A percentile compares a stretch with the other conserved stretches of the same genome.
Evolutionary conservation across 1,139 yeast genomes (phyloP).

Genomic region (Yamadazyma mexicana): DNA sequence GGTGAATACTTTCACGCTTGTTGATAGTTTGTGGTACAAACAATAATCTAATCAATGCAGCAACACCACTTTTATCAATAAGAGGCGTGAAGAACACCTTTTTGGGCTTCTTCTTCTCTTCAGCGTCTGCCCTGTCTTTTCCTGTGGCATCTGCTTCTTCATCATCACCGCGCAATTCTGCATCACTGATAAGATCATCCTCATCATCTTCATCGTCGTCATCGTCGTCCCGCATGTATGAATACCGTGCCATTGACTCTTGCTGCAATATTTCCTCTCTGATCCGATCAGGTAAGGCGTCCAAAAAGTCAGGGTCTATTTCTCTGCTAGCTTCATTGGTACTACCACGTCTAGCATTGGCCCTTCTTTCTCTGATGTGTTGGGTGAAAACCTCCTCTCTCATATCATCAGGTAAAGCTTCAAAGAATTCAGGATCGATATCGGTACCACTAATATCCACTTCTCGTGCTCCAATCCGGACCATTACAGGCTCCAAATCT

Average conservation of each 20-base stretch:
- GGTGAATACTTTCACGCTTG: conserved; percentile 67
- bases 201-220: conserved; percentile 31
- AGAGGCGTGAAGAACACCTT: conserved; percentile 59
- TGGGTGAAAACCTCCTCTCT: conserved; percentile 90
- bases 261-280: conserved; percentile 74
- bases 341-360: conserved; percentile 40
- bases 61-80: conserved; percentile 74
- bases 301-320: conserved; percentile 78
- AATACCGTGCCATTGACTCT: conserved; percentile 52
- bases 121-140: neutral
- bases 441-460: conserved; percentile 90
- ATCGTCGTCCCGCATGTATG: conserved; percentile 27
- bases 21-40: conserved; percentile 72
- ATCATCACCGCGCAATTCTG: conserved; percentile 4
- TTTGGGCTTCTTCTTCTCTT: conserved; percentile 11
- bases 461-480: conserved; percentile 72
- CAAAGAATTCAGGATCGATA: conserved; percentile 87
- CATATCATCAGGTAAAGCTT: conserved; percentile 91
- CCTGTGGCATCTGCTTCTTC: conserved; percentile 1
- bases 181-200: conserved; percentile 20
- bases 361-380: conserved; percentile 69
- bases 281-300: conserved; percentile 75
- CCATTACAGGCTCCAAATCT: conserved; percentile 55
- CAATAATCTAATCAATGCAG: conserved; percentile 67
- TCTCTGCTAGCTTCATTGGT: conserved; percentile 52